phyloP scores from a whole-genome alignment of 2,329 filamentous ascomycete genomes.

The Ascomycota sp. region DNA sequence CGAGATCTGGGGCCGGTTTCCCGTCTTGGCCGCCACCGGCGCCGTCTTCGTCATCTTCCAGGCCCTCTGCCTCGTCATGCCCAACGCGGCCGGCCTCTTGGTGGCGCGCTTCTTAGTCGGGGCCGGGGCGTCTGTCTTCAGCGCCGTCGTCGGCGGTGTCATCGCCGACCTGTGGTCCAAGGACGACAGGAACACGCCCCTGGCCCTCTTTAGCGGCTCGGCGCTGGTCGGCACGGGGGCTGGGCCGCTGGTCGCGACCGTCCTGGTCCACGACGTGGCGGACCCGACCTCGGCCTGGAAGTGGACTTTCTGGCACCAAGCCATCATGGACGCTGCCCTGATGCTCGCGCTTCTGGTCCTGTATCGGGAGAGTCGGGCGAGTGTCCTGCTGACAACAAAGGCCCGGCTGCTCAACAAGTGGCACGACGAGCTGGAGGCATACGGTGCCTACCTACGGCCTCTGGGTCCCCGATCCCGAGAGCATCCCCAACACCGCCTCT shows the following conservation, averaged over 20 bases:
- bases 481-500: constrained; percentile 3
- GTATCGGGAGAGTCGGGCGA: constrained; percentile 67
- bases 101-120: constrained; percentile 58
- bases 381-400: constrained; percentile 59
- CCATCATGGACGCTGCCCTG: constrained; percentile 44
- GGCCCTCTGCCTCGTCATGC: constrained; percentile 51
- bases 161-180: constrained; percentile 72
- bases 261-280: constrained; percentile 42
- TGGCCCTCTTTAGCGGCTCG: constrained; percentile 69
- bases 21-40: constrained; percentile 60
- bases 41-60: constrained; percentile 51
- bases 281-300: constrained; percentile 37
- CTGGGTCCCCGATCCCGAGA: constrained; percentile 10
- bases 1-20: constrained; percentile 71
- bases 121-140: constrained; percentile 58
- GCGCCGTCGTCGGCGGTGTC: constrained; percentile 81
- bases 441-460: constrained; percentile 36
- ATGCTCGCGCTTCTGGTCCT: constrained; percentile 40
- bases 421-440: constrained; percentile 52
- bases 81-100: constrained; percentile 51
- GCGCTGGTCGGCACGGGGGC: constrained; percentile 63
- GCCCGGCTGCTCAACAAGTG: constrained; percentile 55
- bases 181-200: constrained; percentile 64
- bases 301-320: constrained; percentile 80
- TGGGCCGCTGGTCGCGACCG: constrained; percentile 52